These are phyloP conservation scores for Candida mattraensis DNA, from an alignment of 805 yeast species.

Conservation along the genomic window DNA sequence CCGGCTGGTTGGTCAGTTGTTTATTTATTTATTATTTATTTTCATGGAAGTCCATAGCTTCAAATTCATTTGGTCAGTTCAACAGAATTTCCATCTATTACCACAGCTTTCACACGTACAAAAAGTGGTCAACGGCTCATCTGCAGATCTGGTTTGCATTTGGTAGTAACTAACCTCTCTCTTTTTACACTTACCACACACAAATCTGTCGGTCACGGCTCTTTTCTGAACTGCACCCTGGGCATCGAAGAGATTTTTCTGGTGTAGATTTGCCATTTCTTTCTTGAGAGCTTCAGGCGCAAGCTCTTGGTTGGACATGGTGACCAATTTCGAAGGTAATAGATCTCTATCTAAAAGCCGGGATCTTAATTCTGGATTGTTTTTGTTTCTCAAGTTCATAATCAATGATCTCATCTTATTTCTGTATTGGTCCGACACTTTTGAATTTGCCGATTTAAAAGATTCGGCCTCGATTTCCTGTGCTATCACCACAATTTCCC, in stretches of 20 bases:
- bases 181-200: constrained; percentile 97
- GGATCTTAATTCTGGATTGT: constrained; percentile 80
- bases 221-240: constrained; percentile 96
- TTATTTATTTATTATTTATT: constrained; percentile 4
- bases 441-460: constrained; percentile 56
- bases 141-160: constrained; percentile 97
- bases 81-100: constrained; percentile 96
- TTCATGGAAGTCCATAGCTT: not conserved
- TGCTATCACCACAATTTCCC: constrained; percentile 59
- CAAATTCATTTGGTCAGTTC: constrained; percentile 13
- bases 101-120: constrained; percentile 98
- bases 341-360: constrained; percentile 69
- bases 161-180: constrained; percentile 96
- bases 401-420: constrained; percentile 83
- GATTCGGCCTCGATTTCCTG: constrained; percentile 74
- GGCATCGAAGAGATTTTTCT: constrained; percentile 90
- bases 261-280: constrained; percentile 81
- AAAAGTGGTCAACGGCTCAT: constrained; percentile 97
- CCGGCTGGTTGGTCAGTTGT: no score
- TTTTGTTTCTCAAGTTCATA: constrained; percentile 84
- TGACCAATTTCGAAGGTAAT: constrained; percentile 61
- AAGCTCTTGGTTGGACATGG: constrained; percentile 90
- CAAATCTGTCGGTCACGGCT: constrained; percentile 93
- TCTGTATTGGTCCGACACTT: constrained; percentile 63
- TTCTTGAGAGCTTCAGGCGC: constrained; percentile 89